phyloP scores from a whole-genome alignment of 2,329 filamentous ascomycete genomes.

The Scortechinia acanthostroma region DNA sequence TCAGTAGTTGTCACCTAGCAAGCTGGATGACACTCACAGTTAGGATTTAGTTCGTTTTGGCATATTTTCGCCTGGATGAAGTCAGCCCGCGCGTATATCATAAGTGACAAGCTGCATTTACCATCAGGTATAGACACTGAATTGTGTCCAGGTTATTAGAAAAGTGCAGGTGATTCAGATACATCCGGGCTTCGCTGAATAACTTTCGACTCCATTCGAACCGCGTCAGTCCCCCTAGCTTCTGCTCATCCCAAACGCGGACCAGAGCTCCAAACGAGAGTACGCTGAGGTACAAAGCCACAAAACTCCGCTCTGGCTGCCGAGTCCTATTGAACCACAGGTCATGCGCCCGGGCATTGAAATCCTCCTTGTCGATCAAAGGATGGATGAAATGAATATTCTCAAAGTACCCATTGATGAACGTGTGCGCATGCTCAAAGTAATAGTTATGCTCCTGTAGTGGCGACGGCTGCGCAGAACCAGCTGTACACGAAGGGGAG shows the following conservation, averaged over 20 bases:
- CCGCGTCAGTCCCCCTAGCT: slow-evolving; percentile 29
- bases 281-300: slow-evolving; percentile 35
- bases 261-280: slow-evolving; percentile 35
- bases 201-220: slow-evolving; percentile 36
- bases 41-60: slow-evolving; percentile 37
- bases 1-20: too few relatives aligned
- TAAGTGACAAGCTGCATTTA: slow-evolving; percentile 10
- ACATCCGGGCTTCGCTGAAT: slow-evolving; percentile 29
- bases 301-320: slow-evolving; percentile 26
- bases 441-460: slow-evolving; percentile 10
- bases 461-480: slow-evolving; percentile 1
- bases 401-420: slow-evolving; percentile 36
- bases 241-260: slow-evolving; percentile 30
- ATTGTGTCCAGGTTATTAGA: slow-evolving; percentile 36
- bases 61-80: slow-evolving; percentile 31
- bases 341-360: slow-evolving; percentile 29
- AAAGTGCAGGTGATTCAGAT: slow-evolving; percentile 27
- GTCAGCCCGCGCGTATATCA: neutral
- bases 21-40: slow-evolving; percentile 23
- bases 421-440: slow-evolving; percentile 31
- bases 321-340: slow-evolving; percentile 25
- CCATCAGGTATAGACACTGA: slow-evolving; percentile 36
- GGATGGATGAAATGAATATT: slow-evolving; percentile 38
- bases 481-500: slow-evolving; percentile 13
- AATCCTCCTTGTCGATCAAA: slow-evolving; percentile 33